Base-by-base conservation (phyloP, 306 rosid genomes). In the Glycine tomentella region DNA sequence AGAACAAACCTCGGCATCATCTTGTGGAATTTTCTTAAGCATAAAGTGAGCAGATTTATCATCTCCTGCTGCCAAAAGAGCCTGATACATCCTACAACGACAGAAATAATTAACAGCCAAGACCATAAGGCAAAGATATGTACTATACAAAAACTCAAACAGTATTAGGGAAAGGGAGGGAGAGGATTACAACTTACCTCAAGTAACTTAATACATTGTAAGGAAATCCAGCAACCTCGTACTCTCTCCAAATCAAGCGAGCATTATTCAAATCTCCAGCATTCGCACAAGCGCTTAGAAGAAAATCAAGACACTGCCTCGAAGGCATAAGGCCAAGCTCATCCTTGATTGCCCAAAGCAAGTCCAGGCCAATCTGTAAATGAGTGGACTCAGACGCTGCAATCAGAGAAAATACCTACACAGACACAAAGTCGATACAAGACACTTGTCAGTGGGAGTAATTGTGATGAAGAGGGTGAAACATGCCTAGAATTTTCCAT, bases 231-330 rank as follows among this genome's bases (percentile, higher is more conserved):
- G 91, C 90, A 44, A 84, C 77, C 76, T 89, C 69, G 49, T 93
- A 95, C 78, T 92, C 97, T 75, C 87, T 81, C 97, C 97, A 95
- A 63, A 95, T 80, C 65, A 86, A 72, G 56, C 72, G 87, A 64
- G 90, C 77, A 83, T 80, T 95, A 11, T 76, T 75, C 87, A 90
- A 79, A 88, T 93, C 95, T 88, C 89, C 86, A 76, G 91, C 93
- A 56, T 61, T 87, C 34, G 80, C 88, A 79, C 99, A 95, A 80
- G 94, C 96, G 8, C 89, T 88, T 65, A 93, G 98, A 82, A 95
- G 96, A 85, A 95, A 95, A 78, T 95, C 98, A 31, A 93, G 98
- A 78, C 97, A 89, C 74, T 90, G 93, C 13, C 98, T 88, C 4
- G 99, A 86, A 14, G 98, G 98, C 50, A 88, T 59, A 69, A 91